Conservation (phyloP, 306 rosid species). For the Abrus pulchellus region DNA sequence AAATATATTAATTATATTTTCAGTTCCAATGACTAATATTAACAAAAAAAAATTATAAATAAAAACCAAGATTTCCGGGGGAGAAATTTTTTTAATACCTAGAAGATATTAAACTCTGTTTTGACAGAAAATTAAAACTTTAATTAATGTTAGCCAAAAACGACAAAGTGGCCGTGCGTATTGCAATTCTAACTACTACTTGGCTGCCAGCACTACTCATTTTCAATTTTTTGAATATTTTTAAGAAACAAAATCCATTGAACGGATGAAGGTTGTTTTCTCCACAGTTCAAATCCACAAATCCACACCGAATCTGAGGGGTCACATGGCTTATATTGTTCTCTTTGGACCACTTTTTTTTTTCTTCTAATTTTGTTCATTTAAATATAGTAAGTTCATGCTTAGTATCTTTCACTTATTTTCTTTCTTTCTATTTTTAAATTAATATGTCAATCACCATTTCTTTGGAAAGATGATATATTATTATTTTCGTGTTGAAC, state of each 20-base stretch:
- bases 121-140: too few species aligned
- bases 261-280: not conserved
- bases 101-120: too few species aligned
- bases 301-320: constrained; percentile 13
- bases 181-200: too few species aligned
- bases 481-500: too few species aligned
- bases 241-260: not conserved
- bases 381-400: not conserved
- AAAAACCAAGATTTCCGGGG: too few species aligned
- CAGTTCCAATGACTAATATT: too few species aligned
- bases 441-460: not conserved
- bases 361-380: not conserved
- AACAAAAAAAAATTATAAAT: too few species aligned
- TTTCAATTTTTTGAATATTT: not conserved
- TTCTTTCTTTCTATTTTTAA: not conserved
- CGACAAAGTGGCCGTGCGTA: too few species aligned
- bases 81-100: too few species aligned
- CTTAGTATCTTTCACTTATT: not conserved
- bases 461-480: not conserved
- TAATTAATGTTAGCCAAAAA: too few species aligned
- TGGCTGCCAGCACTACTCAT: not conserved
- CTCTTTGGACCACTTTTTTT: not conserved
- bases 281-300: constrained; percentile 10
- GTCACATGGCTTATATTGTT: not conserved
- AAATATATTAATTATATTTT: too few species aligned